Base-by-base conservation (phyloP, 257 asterid species). In the Solanum arcanum region DNA sequence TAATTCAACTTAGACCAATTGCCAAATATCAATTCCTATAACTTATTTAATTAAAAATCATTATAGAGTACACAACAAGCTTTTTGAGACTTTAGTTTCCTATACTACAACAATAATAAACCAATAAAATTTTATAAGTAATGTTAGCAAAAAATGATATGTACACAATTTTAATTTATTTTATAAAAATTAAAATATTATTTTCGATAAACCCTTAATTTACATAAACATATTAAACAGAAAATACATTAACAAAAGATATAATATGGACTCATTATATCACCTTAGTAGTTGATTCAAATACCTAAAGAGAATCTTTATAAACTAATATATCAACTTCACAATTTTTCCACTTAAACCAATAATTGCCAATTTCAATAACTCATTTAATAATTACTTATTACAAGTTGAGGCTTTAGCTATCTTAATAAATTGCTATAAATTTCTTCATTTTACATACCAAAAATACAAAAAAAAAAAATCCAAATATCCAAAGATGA, bases 191-290 rank as follows among this genome's bases (percentile, higher is more conserved):
- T 9, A 23, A 60, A 60, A 60, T 52, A 2, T 3, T 23, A 60
- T 60, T 60, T 23, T 60, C 0, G 3, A 60, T 60, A 60, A 0
- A 60, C 0, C 1, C 7, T 60, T 9, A 0, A 60, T 60, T 9
- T 21, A 10, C 14, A 3, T 23, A 60, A 21, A 60, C 7, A 60
- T 10, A 60, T 60, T 23, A 60, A 60, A 60, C 69, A 12, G 14
- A 20, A 56, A 7, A 56, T 56, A 18, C 14, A 60, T 9, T 23
- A 60, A 60, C 11, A 60, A 60, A 9, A 23, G 10, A 3, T 20
- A 15, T 56, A 56, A 56, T 7, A 20, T 60, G 29, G 69, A 60
- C 69, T 60, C 69, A 60, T 60, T 23, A 60, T 60, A 23, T 60
- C 29, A 60, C 69, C 5, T 9, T 37, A 37, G 39, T 37, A 37